These are phyloP conservation scores for Geosmithia putterillii DNA, from an alignment of 2,329 filamentous ascomycete genomes.

Conservation along the genomic window DNA sequence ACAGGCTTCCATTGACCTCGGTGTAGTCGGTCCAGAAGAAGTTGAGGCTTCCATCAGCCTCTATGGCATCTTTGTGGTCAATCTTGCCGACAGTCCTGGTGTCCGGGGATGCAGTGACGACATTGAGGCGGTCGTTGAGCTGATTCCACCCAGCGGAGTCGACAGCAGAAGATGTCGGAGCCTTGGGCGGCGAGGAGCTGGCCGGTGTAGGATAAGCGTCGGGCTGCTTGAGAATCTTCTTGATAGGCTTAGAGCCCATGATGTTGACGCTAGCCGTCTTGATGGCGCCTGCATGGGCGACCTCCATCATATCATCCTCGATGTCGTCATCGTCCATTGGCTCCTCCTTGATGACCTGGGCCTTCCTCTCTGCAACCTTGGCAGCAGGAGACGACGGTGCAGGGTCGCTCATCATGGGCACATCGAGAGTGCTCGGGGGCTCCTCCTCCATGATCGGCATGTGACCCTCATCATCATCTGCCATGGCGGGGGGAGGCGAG, in stretches of 20 bases:
- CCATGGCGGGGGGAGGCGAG: conserved; percentile 23
- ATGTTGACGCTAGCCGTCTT: conserved; percentile 70
- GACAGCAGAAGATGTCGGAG: conserved; percentile 42
- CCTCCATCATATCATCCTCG: conserved; percentile 77
- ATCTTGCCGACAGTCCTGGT: conserved; percentile 64
- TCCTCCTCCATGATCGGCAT: conserved; percentile 48
- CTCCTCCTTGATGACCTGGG: conserved; percentile 31
- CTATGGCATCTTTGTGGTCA: conserved; percentile 72
- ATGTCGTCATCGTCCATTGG: conserved; percentile 57
- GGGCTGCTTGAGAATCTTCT: conserved; percentile 55
- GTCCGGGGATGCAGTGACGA: conserved; percentile 64
- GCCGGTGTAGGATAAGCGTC: conserved; percentile 56
- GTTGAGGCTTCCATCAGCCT: conserved; percentile 79
- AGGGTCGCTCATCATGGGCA: conserved; percentile 73
- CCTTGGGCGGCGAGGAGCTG: conserved; percentile 63
- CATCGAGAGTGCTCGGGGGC: conserved; percentile 24
- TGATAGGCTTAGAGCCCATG: conserved; percentile 58
- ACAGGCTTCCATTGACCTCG: conserved; percentile 82
- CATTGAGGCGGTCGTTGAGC: conserved; percentile 74
- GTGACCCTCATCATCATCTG: conserved; percentile 47
- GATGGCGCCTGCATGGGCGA: conserved; percentile 63
- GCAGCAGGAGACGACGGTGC: conserved; percentile 77
- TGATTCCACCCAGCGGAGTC: conserved; percentile 83
- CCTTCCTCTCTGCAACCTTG: conserved; percentile 65
- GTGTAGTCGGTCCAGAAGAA: conserved; percentile 98